These are phyloP conservation scores for Davidsoniella eucalypti DNA, from an alignment of 2,329 filamentous ascomycete species.

Conservation along the genomic window DNA sequence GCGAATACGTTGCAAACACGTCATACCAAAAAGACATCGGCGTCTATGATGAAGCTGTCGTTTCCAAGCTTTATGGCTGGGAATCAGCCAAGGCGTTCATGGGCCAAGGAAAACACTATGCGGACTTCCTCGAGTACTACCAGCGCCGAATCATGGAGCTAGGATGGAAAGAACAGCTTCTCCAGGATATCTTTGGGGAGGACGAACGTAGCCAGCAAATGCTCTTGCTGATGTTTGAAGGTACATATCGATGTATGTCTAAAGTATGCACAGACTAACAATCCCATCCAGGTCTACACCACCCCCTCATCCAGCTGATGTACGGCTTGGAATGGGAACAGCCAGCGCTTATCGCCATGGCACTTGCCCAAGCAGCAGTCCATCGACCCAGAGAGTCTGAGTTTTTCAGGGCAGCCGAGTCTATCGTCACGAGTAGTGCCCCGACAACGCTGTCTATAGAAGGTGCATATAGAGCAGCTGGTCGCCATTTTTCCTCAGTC, in stretches of 20 bases:
- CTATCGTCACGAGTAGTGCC: constrained; percentile 17
- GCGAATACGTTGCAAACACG: constrained; percentile 47
- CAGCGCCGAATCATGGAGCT: constrained; percentile 51
- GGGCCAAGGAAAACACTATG: constrained; percentile 46
- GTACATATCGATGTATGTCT: constrained; percentile 21
- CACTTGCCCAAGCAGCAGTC: constrained; percentile 57
- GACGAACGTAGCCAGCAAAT: constrained; percentile 51
- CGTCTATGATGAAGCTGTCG: constrained; percentile 29
- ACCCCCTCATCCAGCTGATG: constrained; percentile 72
- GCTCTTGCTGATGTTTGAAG: constrained; percentile 49
- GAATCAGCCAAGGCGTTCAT: constrained; percentile 39
- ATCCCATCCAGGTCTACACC: constrained; percentile 41
- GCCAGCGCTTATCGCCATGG: constrained; percentile 66
- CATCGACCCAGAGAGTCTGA: constrained; percentile 40
- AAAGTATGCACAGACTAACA: constrained; percentile 1
- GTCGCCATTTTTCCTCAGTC: constrained; percentile 11
- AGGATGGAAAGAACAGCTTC: constrained; percentile 42
- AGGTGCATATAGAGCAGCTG: constrained; percentile 35
- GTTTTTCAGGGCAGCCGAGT: constrained; percentile 38
- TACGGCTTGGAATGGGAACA: constrained; percentile 74
- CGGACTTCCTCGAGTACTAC: constrained; percentile 64
- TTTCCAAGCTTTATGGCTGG: constrained; percentile 40
- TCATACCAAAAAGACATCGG: constrained; percentile 45
- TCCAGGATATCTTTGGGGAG: constrained; percentile 51
- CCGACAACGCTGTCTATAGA: constrained; percentile 19